These are phyloP conservation scores for Yamadazyma scolyti DNA, from an alignment of 805 yeast genomes.

Conservation along the genomic window DNA sequence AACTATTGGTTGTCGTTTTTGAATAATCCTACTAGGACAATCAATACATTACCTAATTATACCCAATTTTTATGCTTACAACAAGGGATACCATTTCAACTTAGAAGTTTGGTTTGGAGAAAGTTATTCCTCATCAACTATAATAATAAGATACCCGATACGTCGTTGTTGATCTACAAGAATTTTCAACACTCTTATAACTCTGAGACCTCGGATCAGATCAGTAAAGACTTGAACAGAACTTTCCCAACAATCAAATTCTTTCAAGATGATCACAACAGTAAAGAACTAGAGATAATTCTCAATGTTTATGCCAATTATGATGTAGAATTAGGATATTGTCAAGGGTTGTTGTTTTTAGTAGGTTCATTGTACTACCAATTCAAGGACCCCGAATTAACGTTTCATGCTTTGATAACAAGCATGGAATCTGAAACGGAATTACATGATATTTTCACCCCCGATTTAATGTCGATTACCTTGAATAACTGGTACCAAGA, in stretches of 20 bases:
- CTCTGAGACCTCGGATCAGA: conserved; percentile 38
- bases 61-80: conserved; percentile 41
- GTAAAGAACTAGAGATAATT: conserved; percentile 47
- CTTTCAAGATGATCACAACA: conserved; percentile 43
- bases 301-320: conserved; percentile 61
- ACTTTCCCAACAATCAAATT: conserved; percentile 55
- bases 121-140: conserved; percentile 29
- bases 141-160: conserved; percentile 27
- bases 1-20: conserved; percentile 45
- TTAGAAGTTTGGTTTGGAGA: conserved; percentile 45
- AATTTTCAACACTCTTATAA: conserved; percentile 43
- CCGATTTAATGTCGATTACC: conserved; percentile 52
- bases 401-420: conserved; percentile 50
- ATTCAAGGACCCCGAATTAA: conserved; percentile 31
- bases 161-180: conserved; percentile 27
- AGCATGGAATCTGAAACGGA: conserved; percentile 56
- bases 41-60: conserved; percentile 45
- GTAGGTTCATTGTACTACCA: conserved; percentile 54
- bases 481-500: conserved; percentile 50
- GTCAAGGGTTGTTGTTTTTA: conserved; percentile 63
- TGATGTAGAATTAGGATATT: conserved; percentile 64
- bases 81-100: conserved; percentile 42
- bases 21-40: conserved; percentile 41
- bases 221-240: conserved; percentile 55
- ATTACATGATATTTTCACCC: conserved; percentile 47